Evolutionary conservation across 2,329 filamentous ascomycete genomes (phyloP).

Genomic region (Pseudogymnoascus pannorum): DNA sequence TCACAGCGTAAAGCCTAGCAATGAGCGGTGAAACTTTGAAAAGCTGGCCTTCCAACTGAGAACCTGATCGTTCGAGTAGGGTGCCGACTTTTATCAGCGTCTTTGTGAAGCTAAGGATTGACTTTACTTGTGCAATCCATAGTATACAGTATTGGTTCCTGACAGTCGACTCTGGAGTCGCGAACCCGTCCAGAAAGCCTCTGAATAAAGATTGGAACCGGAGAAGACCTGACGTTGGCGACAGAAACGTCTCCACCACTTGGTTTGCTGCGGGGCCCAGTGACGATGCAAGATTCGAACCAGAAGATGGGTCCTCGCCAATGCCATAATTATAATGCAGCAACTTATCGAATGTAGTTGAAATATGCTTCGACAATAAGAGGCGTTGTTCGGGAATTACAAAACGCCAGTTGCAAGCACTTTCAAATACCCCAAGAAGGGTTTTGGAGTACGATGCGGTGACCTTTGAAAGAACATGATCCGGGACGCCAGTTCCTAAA

Average conservation of each 20-base stretch:
- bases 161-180: conserved; percentile 53
- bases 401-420: conserved; percentile 80
- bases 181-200: conserved; percentile 56
- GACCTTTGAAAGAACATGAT: conserved; percentile 67
- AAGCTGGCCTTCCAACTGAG: conserved; percentile 65
- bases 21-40: conserved; percentile 75
- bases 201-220: conserved; percentile 71
- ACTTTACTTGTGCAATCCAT: conserved; percentile 54
- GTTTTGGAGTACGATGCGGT: conserved; percentile 66
- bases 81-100: conserved; percentile 64
- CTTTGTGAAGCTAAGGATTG: conserved; percentile 59
- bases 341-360: conserved; percentile 63
- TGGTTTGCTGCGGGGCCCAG: conserved; percentile 69
- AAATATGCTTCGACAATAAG: conserved; percentile 59
- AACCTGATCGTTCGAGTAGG: conserved; percentile 53
- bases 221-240: conserved; percentile 60
- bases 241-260: conserved; percentile 69
- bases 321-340: conserved; percentile 68
- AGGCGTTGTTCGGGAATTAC: conserved; percentile 58
- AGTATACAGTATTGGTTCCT: conserved; percentile 48
- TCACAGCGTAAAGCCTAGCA: conserved; percentile 66
- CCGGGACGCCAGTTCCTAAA: conserved; percentile 65
- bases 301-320: conserved; percentile 47
- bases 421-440: conserved; percentile 78
- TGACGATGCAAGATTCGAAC: conserved; percentile 33